Evolutionary conservation across 495 filamentous ascomycete species (phyloP), one percentile per base, ranked within the genome.

Genomic region (Daldinia bambusicola): DNA sequence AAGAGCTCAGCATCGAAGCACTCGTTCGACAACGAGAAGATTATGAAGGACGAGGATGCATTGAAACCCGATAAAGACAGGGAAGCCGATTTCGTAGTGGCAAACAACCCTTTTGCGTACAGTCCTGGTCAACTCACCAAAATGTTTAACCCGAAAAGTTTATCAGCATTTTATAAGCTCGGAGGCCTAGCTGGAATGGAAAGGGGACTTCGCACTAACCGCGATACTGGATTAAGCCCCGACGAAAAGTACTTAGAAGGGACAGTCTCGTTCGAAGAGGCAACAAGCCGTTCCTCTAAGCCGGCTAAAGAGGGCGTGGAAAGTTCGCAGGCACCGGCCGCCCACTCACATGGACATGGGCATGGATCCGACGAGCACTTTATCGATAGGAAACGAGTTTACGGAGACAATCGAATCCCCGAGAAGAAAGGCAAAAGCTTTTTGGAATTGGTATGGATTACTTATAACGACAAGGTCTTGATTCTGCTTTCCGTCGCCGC

Each of bases 391-490:
- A 89, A 90, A 73, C 85, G 90, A 37, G 82, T 94, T 18, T 96
- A 81, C 59, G 74, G 84, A 56, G 88, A 93, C 76, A 96, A 96
- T 71, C 79, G 87, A 57, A 76, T 96, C 20, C 93, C 93, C 0
- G 86, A 84, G 61, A 90, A 92, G 76, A 91, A 94, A 72, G 87
- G 90, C 32, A 91, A 92, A 63, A 88, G 82, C 48, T 85, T 96
- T 59, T 83, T 91, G 66, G 85, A 89, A 71, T 71, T 95, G 37
- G 89, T 94, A 75, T 96, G 92, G 92, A 89, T 90, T 74, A 92
- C 92, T 8, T 94, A 93, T 76, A 93, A 95, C 74, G 93, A 96
- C 80, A 93, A 93, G 67, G 91, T 96, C 20, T 82, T 96, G 58
- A 91, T 95, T 16, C 80, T 93, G 16, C 81, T 93, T 57, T 91